These are phyloP conservation scores for Schwanniomyces polymorphus DNA, from an alignment of 805 yeast genomes.

Conservation along the genomic window DNA sequence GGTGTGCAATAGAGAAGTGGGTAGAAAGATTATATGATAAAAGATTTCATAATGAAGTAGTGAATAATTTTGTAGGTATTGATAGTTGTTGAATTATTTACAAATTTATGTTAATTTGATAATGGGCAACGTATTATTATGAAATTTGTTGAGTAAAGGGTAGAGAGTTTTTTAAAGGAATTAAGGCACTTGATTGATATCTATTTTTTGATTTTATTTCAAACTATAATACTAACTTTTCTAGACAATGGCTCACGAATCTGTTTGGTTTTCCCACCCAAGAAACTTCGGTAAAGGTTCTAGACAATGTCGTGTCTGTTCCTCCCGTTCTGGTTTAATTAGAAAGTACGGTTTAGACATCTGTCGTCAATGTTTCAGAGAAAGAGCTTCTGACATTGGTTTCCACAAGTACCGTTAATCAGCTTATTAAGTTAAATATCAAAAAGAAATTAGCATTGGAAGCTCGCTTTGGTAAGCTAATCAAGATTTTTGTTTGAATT, in stretches of 20 bases:
- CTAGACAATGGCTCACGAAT: constrained; percentile 98
- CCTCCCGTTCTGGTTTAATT: constrained; percentile 98
- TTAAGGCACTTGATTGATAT: neutral
- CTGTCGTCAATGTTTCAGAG: constrained; percentile 99
- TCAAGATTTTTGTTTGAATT: constrained; percentile 5
- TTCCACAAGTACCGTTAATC: constrained; percentile 97
- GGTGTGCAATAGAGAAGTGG: neutral
- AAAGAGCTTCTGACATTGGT: constrained; percentile 98
- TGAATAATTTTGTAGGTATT: too few relatives aligned
- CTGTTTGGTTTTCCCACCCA: constrained; percentile 99
- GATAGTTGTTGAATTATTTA: too few relatives aligned
- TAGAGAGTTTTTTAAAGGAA: too few relatives aligned
- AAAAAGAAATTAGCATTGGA: constrained; percentile 3
- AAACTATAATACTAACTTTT: constrained; percentile 30
- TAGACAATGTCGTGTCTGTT: constrained; percentile 99
- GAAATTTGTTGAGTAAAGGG: too few relatives aligned
- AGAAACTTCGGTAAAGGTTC: constrained; percentile 99
- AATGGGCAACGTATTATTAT: too few relatives aligned
- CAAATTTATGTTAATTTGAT: too few relatives aligned
- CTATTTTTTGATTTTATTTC: neutral
- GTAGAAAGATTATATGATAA: neutral
- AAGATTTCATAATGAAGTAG: too few relatives aligned
- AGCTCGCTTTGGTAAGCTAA: neutral
- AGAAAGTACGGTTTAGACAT: constrained; percentile 99
- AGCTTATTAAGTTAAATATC: constrained; percentile 3